Evolutionary conservation across 2,329 filamentous ascomycete genomes (phyloP).

Genomic region (Scedosporium apiospermum): DNA sequence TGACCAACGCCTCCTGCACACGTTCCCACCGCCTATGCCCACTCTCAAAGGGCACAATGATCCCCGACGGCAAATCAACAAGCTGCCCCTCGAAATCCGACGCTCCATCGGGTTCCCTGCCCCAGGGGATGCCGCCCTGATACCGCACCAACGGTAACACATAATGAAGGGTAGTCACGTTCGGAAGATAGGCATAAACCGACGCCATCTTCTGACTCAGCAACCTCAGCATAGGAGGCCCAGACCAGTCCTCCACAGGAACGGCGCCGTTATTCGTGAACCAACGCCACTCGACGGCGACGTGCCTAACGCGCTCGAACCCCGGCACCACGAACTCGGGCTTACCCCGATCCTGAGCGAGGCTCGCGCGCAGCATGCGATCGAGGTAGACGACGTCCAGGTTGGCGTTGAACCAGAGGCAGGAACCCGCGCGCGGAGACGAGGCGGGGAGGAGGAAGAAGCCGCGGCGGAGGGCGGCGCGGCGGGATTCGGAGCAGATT

Average conservation of each 20-base stretch:
- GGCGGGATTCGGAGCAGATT: conserved; percentile 19
- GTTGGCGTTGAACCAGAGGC: conserved; percentile 16
- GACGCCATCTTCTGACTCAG: conserved; percentile 14
- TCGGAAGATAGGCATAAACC: conserved; percentile 16
- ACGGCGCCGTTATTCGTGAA: conserved; percentile 17
- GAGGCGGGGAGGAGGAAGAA: conserved; percentile 14
- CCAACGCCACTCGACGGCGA: conserved; percentile 20
- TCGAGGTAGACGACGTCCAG: conserved; percentile 20
- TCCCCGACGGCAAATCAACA: conserved; percentile 12
- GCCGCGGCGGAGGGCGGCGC: conserved; percentile 15
- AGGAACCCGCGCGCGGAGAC: conserved; percentile 6
- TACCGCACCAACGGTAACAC: conserved; percentile 17
- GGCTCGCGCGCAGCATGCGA: conserved; percentile 13
- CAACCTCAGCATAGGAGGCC: conserved; percentile 8
- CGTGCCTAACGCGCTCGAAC: conserved; percentile 16
- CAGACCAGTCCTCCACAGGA: conserved; percentile 10
- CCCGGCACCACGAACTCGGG: conserved; percentile 10
- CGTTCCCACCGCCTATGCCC: background rate
- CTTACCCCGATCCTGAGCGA: conserved; percentile 3
- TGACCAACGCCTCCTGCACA: background rate
- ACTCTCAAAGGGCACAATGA: conserved; percentile 1
- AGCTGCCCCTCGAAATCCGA: conserved; percentile 12
- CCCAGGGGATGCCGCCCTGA: conserved; percentile 16
- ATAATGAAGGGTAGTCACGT: conserved; percentile 15
- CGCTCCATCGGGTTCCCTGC: conserved; percentile 17